Conservation (phyloP, 371 early-diverging fungal genomes). For the Mucor lusitanicus region DNA sequence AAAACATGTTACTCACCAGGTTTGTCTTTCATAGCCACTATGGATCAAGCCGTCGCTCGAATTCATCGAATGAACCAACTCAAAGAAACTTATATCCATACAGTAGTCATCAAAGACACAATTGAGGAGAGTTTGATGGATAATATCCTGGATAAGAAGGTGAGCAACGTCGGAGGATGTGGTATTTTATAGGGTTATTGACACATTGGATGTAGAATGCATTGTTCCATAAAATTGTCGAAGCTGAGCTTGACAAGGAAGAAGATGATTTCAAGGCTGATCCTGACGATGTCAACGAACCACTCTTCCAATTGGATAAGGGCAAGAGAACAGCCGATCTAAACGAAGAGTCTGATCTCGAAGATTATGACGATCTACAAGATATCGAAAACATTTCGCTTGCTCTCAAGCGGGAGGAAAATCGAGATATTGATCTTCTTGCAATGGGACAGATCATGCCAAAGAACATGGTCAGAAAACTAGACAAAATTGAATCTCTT, state of each 20-base stretch:
- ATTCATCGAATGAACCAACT: conserved; percentile 50
- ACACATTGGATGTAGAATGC: not conserved
- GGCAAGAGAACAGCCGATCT: not conserved
- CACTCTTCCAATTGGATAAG: not conserved
- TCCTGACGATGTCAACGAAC: not conserved
- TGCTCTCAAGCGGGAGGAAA: conserved; percentile 1
- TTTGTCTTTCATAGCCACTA: conserved; percentile 28
- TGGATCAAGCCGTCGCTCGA: conserved; percentile 50
- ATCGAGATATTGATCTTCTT: not conserved
- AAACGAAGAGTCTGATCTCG: not conserved
- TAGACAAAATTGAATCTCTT: not conserved
- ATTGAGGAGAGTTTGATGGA: conserved; percentile 47
- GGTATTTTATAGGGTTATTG: not conserved
- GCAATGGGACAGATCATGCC: not conserved
- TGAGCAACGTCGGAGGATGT: not conserved
- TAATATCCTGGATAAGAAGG: conserved; percentile 40
- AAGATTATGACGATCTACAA: not conserved
- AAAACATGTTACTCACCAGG: not conserved
- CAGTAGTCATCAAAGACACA: conserved; percentile 44
- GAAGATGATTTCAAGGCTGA: not conserved
- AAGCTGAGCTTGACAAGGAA: not conserved
- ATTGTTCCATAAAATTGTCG: conserved; percentile 14
- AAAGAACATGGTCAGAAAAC: not conserved
- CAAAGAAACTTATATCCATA: conserved; percentile 45
- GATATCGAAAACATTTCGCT: not conserved